phyloP scores from a whole-genome alignment of 2,329 filamentous ascomycete species.

The Apiospora pterosperma region DNA sequence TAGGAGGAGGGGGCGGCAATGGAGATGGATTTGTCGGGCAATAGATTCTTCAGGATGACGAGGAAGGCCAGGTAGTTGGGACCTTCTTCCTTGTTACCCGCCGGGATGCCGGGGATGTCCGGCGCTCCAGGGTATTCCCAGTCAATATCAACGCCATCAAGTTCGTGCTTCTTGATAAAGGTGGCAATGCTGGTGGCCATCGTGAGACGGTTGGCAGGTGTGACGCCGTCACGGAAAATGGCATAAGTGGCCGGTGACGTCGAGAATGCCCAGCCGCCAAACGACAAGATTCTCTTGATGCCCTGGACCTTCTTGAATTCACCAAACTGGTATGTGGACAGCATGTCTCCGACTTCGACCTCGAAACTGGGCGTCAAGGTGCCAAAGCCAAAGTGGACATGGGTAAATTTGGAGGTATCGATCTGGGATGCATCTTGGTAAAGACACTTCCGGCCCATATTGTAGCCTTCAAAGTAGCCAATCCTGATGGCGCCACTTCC shows the following conservation, averaged over 20 bases:
- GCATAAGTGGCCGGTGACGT: constrained; percentile 32
- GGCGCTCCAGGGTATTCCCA: constrained; percentile 22
- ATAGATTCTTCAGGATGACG: constrained; percentile 20
- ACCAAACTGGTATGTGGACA: constrained; percentile 25
- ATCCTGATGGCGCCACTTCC: not conserved
- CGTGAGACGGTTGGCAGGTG: constrained; percentile 26
- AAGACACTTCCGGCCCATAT: constrained; percentile 13
- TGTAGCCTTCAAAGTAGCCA: constrained; percentile 16
- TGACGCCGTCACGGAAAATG: constrained; percentile 34
- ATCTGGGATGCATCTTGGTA: constrained; percentile 11
- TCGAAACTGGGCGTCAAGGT: constrained; percentile 21
- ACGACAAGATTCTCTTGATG: constrained; percentile 37
- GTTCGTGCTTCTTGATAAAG: constrained; percentile 28
- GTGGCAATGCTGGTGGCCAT: constrained; percentile 28
- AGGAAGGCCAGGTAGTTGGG: constrained; percentile 33
- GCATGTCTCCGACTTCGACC: constrained; percentile 19
- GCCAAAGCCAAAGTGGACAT: constrained; percentile 32
- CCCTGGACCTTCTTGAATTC: constrained; percentile 25
- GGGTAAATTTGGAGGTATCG: constrained; percentile 12
- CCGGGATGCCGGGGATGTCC: constrained; percentile 33
- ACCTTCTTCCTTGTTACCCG: constrained; percentile 23
- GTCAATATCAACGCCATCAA: constrained; percentile 23
- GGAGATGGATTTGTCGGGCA: constrained; percentile 17
- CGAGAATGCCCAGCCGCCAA: constrained; percentile 43
- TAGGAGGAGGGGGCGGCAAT: constrained; percentile 27